Evolutionary conservation across 257 asterid genomes (phyloP).

Genomic region (Henckelia pumila): DNA sequence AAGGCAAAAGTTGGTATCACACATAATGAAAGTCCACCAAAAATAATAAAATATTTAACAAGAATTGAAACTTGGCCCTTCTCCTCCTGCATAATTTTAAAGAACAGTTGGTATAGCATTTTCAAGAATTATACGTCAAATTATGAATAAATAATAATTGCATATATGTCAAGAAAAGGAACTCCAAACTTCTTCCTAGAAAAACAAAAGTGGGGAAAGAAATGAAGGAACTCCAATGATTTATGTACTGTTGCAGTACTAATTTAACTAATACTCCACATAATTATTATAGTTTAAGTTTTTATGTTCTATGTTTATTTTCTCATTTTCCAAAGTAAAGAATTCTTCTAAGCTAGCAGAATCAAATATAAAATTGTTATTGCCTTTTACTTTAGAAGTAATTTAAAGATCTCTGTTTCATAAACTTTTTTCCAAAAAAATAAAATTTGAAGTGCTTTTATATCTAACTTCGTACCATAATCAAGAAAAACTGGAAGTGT

Average conservation of each 20-base stretch:
- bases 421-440: too few relatives aligned
- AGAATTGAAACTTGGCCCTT: constrained; percentile 25
- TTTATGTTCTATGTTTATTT: too few relatives aligned
- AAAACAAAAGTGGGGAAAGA: neutral
- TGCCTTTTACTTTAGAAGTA: too few relatives aligned
- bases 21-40: neutral
- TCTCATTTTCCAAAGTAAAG: neutral
- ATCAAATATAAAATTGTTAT: neutral
- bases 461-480: too few relatives aligned
- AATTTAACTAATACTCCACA: neutral
- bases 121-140: constrained; percentile 28
- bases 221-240: constrained; percentile 45
- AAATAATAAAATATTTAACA: constrained; percentile 5
- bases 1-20: constrained; percentile 11
- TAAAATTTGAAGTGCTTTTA: too few relatives aligned
- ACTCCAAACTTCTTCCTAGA: constrained; percentile 22
- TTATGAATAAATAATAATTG: constrained; percentile 6
- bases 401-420: too few relatives aligned
- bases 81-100: constrained; percentile 29
- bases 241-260: constrained; percentile 15
- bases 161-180: constrained; percentile 33
- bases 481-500: too few relatives aligned
- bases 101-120: too few relatives aligned
- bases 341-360: neutral
- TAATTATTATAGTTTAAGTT: too few relatives aligned